Evolutionary conservation across 176 grass and related monocot genomes (phyloP).

Genomic region (Cymbopogon citratus): DNA sequence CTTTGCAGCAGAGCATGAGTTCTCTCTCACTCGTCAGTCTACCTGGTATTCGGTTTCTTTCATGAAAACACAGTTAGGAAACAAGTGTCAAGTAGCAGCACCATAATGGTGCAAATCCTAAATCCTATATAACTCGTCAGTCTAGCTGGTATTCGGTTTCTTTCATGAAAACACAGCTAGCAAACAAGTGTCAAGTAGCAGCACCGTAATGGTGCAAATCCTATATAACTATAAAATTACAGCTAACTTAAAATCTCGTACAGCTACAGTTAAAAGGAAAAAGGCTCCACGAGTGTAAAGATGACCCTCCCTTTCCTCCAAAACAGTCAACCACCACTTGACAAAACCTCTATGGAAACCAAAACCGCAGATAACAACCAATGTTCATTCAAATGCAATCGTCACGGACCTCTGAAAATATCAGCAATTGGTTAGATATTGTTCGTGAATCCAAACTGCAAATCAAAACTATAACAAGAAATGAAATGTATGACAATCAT

Average conservation of each 20-base stretch:
- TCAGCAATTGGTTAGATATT: not conserved
- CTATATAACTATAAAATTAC: not conserved
- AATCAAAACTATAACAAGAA: not conserved
- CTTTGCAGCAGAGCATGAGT: not conserved
- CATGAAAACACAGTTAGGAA: not conserved
- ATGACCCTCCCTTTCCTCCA: not conserved
- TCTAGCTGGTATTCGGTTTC: not conserved
- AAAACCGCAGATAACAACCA: not conserved
- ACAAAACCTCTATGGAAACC: not conserved
- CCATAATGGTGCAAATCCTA: not conserved
- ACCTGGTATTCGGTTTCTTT: not conserved
- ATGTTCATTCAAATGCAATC: not conserved
- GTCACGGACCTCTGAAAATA: not conserved
- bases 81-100: not conserved
- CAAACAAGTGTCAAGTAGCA: not conserved
- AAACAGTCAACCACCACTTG: not conserved
- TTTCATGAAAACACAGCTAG: not conserved
- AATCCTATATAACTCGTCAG: not conserved
- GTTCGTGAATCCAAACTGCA: not conserved
- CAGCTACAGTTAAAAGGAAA: not conserved
- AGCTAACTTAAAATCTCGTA: not conserved
- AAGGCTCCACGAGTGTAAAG: not conserved
- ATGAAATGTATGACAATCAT: not conserved
- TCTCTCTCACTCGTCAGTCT: not conserved
- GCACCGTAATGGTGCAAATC: not conserved